phyloP scores from a whole-genome alignment of 768 basidiomycete species.

The Strobilomyces echinocephalus region DNA sequence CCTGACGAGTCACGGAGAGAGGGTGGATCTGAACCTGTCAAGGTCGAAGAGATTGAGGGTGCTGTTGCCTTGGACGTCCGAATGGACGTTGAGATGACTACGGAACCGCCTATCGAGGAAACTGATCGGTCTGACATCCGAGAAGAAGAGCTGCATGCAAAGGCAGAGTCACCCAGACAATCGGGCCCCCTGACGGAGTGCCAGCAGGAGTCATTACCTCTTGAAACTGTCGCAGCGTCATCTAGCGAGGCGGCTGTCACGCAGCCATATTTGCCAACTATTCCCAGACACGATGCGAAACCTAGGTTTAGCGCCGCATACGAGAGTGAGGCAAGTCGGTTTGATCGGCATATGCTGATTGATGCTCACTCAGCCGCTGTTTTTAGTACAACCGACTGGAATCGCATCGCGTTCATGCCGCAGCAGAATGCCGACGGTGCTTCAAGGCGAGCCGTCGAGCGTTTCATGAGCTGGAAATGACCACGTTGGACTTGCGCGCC shows the following conservation, averaged over 20 bases:
- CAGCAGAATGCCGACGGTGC: slow-evolving; percentile 37
- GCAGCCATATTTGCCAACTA: slow-evolving; percentile 29
- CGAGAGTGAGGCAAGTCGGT: slow-evolving; percentile 23
- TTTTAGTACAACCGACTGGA: slow-evolving; percentile 33
- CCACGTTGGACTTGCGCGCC: slow-evolving; percentile 54
- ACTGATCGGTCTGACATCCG: slow-evolving; percentile 13
- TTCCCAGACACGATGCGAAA: slow-evolving; percentile 28
- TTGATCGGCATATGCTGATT: neutral
- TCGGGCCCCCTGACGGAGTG: slow-evolving; percentile 14
- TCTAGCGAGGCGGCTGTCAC: slow-evolving; percentile 20
- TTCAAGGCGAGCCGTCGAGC: slow-evolving; percentile 44
- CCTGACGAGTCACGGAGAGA: slow-evolving; percentile 1
- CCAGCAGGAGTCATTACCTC: slow-evolving; percentile 1
- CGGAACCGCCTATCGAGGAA: slow-evolving; percentile 8
- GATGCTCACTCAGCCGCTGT: neutral
- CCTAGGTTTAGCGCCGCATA: slow-evolving; percentile 27
- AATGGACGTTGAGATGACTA: slow-evolving; percentile 6
- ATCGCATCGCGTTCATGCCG: slow-evolving; percentile 36
- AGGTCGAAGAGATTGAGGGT: slow-evolving; percentile 3
- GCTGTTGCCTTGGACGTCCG: neutral
- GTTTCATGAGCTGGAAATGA: slow-evolving; percentile 57
- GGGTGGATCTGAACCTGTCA: neutral
- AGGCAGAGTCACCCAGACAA: slow-evolving; percentile 23
- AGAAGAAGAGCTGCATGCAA: slow-evolving; percentile 17
- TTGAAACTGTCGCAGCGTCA: slow-evolving; percentile 11